Evolutionary conservation across 148 eudicot species (phyloP).

Genomic region (Tetragonia tetragonoides): DNA sequence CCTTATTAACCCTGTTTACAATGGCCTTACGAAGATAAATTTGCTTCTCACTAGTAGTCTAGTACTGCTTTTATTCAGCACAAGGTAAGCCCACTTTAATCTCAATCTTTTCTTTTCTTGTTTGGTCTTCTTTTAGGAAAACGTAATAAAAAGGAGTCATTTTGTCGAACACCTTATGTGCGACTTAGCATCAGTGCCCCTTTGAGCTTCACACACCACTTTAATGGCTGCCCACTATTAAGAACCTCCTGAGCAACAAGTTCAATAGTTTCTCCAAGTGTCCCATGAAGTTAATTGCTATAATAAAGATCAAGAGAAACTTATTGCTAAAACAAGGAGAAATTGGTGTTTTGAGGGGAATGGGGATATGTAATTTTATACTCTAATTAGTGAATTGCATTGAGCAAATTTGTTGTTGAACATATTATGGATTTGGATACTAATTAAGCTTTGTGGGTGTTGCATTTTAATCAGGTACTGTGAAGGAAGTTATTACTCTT

Average conservation of each 20-base stretch:
- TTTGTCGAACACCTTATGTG: slow-evolving; percentile 27
- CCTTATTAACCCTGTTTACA: neutral
- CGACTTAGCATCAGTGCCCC: neutral
- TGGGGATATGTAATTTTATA: neutral
- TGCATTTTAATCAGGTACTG: slow-evolving; percentile 23
- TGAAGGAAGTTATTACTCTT: slow-evolving; percentile 78
- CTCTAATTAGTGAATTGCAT: neutral
- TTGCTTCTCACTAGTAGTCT: neutral
- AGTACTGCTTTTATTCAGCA: neutral
- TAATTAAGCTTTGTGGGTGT: neutral
- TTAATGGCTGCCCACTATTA: neutral
- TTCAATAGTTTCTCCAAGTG: neutral
- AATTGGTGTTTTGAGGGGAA: no score
- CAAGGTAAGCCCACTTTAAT: neutral
- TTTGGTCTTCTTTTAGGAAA: neutral
- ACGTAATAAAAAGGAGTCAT: neutral
- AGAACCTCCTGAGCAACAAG: neutral
- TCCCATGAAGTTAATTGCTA: neutral
- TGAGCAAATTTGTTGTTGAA: no score
- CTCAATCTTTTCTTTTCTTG: neutral
- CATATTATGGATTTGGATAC: no score
- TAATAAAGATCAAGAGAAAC: neutral
- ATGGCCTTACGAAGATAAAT: neutral
- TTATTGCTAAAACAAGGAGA: neutral
- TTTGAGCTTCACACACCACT: neutral